Evolutionary conservation across 345 rosid genomes (phyloP).

Genomic region (Pugionium dolabratum): DNA sequence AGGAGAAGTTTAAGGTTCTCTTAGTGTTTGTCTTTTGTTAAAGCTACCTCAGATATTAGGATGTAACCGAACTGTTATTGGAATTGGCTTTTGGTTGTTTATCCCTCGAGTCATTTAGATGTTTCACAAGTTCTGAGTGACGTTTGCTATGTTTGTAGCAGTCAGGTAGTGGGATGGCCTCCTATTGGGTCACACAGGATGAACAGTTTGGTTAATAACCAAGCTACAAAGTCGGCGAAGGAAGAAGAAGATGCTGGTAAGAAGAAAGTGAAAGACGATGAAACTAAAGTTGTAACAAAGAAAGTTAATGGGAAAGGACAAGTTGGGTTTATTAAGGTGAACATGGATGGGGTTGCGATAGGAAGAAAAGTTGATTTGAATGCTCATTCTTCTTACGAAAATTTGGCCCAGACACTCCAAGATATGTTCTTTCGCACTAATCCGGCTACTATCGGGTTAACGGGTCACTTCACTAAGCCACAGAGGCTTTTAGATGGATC

Average conservation of each 20-base stretch:
- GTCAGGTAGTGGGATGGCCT: constrained; percentile 95
- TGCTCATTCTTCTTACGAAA: constrained; percentile 70
- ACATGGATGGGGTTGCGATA: constrained; percentile 82
- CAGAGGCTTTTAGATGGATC: constrained; percentile 76
- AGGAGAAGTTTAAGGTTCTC: background rate
- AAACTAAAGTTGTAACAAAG: constrained; percentile 55
- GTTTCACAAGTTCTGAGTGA: background rate
- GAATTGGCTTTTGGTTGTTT: constrained; percentile 4
- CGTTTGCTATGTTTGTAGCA: constrained; percentile 43
- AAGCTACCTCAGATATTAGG: constrained; percentile 3
- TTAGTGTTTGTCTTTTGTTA: background rate
- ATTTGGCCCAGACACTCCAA: constrained; percentile 63
- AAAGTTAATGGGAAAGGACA: constrained; percentile 53
- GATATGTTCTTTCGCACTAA: constrained; percentile 69
- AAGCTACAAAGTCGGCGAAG: constrained; percentile 54
- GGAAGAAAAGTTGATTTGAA: constrained; percentile 90
- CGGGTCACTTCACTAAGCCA: constrained; percentile 36
- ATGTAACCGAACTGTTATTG: background rate
- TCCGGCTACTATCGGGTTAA: constrained; percentile 42
- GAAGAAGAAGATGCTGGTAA: constrained; percentile 47
- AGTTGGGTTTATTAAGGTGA: constrained; percentile 83
- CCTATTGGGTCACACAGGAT: constrained; percentile 77
- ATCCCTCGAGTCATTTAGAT: background rate
- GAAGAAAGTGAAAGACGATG: constrained; percentile 47
- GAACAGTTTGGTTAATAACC: constrained; percentile 72